These are phyloP conservation scores for Malus sylvestris DNA, from an alignment of 306 rosid genomes.

Conservation along the genomic window DNA sequence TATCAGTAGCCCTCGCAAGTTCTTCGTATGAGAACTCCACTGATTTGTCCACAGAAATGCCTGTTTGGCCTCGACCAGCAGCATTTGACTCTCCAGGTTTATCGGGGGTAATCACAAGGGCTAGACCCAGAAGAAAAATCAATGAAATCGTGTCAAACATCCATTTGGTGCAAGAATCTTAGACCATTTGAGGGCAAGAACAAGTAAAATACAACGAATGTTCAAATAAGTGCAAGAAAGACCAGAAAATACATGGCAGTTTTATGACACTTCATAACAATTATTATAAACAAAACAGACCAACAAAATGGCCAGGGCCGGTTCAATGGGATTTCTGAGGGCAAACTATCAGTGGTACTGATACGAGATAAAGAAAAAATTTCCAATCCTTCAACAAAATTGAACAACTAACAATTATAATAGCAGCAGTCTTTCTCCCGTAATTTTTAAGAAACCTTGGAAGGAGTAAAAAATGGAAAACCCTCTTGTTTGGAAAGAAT, in stretches of 20 bases:
- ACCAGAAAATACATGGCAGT: neutral
- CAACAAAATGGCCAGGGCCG: neutral
- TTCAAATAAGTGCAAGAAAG: neutral
- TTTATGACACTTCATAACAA: neutral
- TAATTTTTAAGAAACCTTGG: neutral
- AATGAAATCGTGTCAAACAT: neutral
- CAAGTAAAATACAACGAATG: slow-evolving; percentile 1
- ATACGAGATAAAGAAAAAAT: neutral
- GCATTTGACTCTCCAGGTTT: slow-evolving; percentile 42
- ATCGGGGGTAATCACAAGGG: slow-evolving; percentile 26
- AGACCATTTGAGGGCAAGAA: neutral
- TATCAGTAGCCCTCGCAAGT: slow-evolving; percentile 63
- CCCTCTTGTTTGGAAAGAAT: neutral
- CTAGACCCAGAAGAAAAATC: slow-evolving; percentile 25
- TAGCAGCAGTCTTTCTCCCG: neutral
- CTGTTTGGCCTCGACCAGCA: slow-evolving; percentile 29
- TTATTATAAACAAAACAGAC: neutral
- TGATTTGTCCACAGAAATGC: slow-evolving; percentile 60
- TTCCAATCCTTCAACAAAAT: neutral
- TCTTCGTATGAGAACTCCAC: slow-evolving; percentile 71
- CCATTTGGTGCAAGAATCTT: neutral
- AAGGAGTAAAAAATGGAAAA: neutral
- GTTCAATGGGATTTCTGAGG: neutral
- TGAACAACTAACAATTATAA: neutral
- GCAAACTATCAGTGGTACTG: neutral